phyloP scores from a whole-genome alignment of 2,329 filamentous ascomycete species.

The Trichophyton equinum region DNA sequence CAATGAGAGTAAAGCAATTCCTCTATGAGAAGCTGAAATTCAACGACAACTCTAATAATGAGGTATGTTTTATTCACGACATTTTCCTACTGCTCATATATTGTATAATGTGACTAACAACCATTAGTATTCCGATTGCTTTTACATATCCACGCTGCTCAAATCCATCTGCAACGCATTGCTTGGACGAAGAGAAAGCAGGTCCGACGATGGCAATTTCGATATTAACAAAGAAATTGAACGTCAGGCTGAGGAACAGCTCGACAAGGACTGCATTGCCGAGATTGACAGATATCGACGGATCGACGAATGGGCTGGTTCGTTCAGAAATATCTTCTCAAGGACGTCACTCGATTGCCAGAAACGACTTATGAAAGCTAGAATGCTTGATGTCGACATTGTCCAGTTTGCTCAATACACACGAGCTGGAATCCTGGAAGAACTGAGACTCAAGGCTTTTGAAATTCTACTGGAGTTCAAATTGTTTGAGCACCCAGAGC shows the following conservation, averaged over 20 bases:
- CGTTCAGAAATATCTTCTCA: constrained; percentile 53
- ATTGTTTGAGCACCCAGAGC: constrained; percentile 38
- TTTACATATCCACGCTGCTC: constrained; percentile 76
- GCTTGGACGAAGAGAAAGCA: constrained; percentile 30
- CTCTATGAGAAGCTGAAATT: constrained; percentile 79
- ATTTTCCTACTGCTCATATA: neutral
- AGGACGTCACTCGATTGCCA: constrained; percentile 50
- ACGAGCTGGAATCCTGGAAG: constrained; percentile 45
- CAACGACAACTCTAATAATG: constrained; percentile 88
- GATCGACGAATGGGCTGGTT: constrained; percentile 55
- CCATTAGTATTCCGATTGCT: constrained; percentile 66
- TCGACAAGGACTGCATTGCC: constrained; percentile 45
- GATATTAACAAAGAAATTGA: constrained; percentile 38
- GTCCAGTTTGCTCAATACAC: constrained; percentile 51
- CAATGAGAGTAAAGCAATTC: constrained; percentile 65
- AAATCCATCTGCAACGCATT: constrained; percentile 46
- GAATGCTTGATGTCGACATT: constrained; percentile 40
- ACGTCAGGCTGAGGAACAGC: constrained; percentile 40
- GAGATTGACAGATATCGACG: constrained; percentile 52
- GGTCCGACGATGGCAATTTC: constrained; percentile 30
- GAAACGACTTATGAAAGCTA: constrained; percentile 41
- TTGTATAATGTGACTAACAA: neutral
- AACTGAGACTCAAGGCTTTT: constrained; percentile 49
- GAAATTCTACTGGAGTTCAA: constrained; percentile 45
- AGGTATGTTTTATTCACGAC: constrained; percentile 24